Percentiles rank a stretch among this genome's conserved stretches.
These are phyloP conservation scores for Penicillium taxi DNA, from an alignment of 495 filamentous ascomycete species.

Conservation along the genomic window DNA sequence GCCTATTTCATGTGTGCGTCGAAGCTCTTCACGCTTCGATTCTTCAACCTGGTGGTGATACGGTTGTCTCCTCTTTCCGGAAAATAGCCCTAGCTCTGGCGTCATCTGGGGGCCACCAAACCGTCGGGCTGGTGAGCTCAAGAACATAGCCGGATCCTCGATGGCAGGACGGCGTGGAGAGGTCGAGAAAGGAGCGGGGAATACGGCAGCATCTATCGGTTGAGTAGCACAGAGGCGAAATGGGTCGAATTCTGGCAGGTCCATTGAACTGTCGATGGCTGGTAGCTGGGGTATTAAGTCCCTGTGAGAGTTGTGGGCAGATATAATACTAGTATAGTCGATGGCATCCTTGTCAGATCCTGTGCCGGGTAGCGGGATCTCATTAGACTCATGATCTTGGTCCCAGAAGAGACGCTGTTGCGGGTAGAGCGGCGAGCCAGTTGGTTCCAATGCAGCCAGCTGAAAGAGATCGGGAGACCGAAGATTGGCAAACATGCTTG, in stretches of 20 bases:
- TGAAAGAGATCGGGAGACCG: conserved; percentile 62
- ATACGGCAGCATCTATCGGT: conserved; percentile 35
- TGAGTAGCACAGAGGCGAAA: conserved; percentile 26
- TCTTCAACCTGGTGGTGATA: conserved; percentile 54
- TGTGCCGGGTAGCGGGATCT: conserved; percentile 14
- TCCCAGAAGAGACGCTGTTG: conserved; percentile 73
- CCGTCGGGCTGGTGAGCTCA: conserved; percentile 44
- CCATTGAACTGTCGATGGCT: conserved; percentile 30
- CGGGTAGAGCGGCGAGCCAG: conserved; percentile 57
- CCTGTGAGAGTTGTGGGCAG: conserved; percentile 11
- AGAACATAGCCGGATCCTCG: conserved; percentile 49
- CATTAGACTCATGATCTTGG: conserved; percentile 35
- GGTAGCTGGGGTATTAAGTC: conserved; percentile 40
- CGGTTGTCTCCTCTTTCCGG: conserved; percentile 39
- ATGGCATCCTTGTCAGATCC: no score
- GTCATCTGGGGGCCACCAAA: conserved; percentile 38
- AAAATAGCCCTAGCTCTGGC: conserved; percentile 23
- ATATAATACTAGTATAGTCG: no score
- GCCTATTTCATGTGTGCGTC: conserved; percentile 23
- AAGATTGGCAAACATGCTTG: conserved; percentile 44
- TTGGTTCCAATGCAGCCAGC: conserved; percentile 61
- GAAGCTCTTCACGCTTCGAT: conserved; percentile 46
- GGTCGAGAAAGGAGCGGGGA: conserved; percentile 41
- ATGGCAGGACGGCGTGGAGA: conserved; percentile 34
- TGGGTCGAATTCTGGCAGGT: conserved; percentile 31